These are phyloP conservation scores for Sistotremastrum niveocremeum DNA, from an alignment of 768 basidiomycete genomes.

Conservation along the genomic window DNA sequence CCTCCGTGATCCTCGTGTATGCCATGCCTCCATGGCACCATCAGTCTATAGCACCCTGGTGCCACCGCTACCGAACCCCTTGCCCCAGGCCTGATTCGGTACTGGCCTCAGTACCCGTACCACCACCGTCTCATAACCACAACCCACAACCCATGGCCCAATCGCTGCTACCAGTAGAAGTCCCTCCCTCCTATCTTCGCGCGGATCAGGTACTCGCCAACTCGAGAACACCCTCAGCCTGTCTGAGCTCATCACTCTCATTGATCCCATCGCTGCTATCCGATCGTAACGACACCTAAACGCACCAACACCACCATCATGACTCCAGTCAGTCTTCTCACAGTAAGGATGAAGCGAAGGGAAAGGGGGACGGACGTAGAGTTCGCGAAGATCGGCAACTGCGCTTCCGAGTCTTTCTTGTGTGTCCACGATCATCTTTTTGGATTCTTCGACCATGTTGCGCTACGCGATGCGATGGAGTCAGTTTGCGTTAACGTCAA, in stretches of 20 bases:
- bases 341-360: neutral
- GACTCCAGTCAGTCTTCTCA: neutral
- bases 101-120: no score
- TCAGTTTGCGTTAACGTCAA: neutral
- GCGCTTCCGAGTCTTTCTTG: slow-evolving; percentile 46
- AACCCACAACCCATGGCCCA: no score
- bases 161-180: no score
- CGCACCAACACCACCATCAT: neutral
- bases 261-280: neutral
- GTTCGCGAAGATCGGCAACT: slow-evolving; percentile 44
- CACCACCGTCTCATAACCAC: no score
- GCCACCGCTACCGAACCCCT: no score
- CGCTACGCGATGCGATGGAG: slow-evolving; percentile 24
- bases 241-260: slow-evolving; percentile 23
- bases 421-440: slow-evolving; percentile 69
- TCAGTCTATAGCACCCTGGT: no score
- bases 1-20: no score
- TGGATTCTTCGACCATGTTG: slow-evolving; percentile 60
- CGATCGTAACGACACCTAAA: neutral
- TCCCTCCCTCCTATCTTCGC: no score
- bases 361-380: slow-evolving; percentile 49
- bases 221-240: slow-evolving; percentile 47
- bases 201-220: slow-evolving; percentile 31
- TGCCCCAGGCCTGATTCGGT: no score
- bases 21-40: no score